These are phyloP conservation scores for Tylopilus intermedius DNA, from an alignment of 768 basidiomycete genomes.

Conservation along the genomic window DNA sequence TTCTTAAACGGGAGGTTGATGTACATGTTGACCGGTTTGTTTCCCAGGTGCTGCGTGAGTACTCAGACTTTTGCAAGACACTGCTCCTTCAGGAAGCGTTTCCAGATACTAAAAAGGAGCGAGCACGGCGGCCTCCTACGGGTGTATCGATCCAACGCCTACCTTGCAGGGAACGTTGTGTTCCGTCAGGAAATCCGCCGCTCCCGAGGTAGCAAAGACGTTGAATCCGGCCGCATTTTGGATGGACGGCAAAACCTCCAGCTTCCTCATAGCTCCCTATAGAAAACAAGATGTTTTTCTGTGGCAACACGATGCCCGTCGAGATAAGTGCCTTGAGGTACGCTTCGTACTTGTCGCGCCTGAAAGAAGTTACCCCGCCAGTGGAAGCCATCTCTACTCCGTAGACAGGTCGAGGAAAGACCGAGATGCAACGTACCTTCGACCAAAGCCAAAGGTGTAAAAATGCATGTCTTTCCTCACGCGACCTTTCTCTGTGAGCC, in stretches of 20 bases:
- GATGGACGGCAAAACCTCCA: conserved; percentile 91
- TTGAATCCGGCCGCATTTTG: conserved; percentile 93
- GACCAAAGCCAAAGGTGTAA: too few relatives aligned
- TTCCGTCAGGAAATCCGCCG: conserved; percentile 70
- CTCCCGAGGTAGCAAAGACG: conserved; percentile 95
- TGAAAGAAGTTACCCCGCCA: conserved; percentile 98
- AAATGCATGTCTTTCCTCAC: too few relatives aligned
- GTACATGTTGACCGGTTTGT: conserved; percentile 98
- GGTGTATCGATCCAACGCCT: conserved; percentile 9
- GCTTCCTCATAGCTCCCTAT: conserved; percentile 95
- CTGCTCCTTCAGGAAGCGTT: conserved; percentile 71
- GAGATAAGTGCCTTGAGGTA: conserved; percentile 97
- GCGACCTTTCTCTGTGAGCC: too few relatives aligned
- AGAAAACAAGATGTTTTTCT: conserved; percentile 97
- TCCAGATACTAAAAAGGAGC: conserved; percentile 69
- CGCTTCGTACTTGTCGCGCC: conserved; percentile 95
- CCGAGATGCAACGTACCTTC: too few relatives aligned
- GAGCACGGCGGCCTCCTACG: neutral
- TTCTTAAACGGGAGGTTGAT: conserved; percentile 99
- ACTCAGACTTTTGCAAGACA: conserved; percentile 89
- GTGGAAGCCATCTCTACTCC: conserved; percentile 99
- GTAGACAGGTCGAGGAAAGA: conserved; percentile 43
- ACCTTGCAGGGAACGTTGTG: conserved; percentile 97
- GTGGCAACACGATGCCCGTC: conserved; percentile 89
- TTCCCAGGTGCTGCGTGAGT: conserved; percentile 97